Evolutionary conservation across 345 rosid species (phyloP), one percentile per base, ranked within the genome.

Genomic region (Aquilaria sinensis): DNA sequence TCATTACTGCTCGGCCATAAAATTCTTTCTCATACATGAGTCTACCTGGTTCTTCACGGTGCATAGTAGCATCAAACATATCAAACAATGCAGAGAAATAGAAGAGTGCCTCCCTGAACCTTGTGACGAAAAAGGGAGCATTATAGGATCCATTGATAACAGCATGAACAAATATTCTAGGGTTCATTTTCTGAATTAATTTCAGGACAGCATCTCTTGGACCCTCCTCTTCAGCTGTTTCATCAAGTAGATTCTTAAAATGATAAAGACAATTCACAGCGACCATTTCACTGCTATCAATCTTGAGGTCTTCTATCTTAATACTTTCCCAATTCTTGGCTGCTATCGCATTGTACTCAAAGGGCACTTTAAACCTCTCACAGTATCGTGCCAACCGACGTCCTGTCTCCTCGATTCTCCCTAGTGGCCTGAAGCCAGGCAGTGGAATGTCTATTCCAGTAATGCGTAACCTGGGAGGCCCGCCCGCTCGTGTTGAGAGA

Each of bases 361-460:
- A 94, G 0, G 89, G 91, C 50, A 94, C 87, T 3, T 73, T 72
- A 62, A 88, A 89, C 48, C 88, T 82, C 66, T 82, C 70, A 47
- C 99, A 94, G 65, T 88, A 90, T 33, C 67, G 78, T 12, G 74
- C 76, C 31, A 94, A 70, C 41, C 87, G 86, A 14, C 77, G 75
- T 37, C 99, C 96, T 1, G 96, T 87, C 70, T 83, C 96, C 58
- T 81, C 83, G 34, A 86, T 76, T 56, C 80, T 76, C 65, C 86
- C 88, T 8, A 83, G 67, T 6, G 96, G 97, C 15, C 87, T 80
- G 63, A 87, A 72, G 51, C 99, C 96, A 6, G 76, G 70, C 16
- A 79, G 84, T 15, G 99, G 97, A 62, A 86, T 59, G 69, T 94
- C 99, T 46, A 94, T 84, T 46, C 97, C 99, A 0, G 97, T 94